Conservation (phyloP, 225 moss, liverwort and hornwort species). For the Antitrichia curtipendula region DNA sequence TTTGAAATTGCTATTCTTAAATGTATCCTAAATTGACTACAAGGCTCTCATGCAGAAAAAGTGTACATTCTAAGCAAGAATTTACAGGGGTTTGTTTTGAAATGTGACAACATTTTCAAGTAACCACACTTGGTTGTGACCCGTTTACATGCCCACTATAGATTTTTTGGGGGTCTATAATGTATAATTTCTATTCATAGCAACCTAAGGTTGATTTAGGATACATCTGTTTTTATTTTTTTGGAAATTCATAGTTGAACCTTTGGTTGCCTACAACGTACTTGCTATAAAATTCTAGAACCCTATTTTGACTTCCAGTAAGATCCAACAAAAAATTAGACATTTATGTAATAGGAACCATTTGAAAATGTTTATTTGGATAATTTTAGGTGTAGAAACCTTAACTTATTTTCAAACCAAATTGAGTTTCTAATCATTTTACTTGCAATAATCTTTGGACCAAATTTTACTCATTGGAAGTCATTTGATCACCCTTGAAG, state of each 20-base stretch:
- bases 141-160: fast-evolving
- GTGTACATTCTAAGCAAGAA: not conserved
- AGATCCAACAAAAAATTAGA: not conserved
- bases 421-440: not conserved
- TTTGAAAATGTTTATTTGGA: not conserved
- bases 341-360: not conserved
- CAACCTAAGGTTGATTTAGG: not conserved
- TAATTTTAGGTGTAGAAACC: not conserved
- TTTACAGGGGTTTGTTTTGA: fast-evolving
- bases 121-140: not conserved
- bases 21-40: too few relatives aligned
- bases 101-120: fast-evolving
- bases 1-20: too few relatives aligned
- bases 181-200: not conserved
- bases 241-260: not conserved
- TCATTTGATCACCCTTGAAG: fast-evolving
- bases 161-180: not conserved
- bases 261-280: fast-evolving
- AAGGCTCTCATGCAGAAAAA: not conserved
- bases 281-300: not conserved
- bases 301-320: fast-evolving
- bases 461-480: fast-evolving
- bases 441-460: not conserved
- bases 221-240: not conserved
- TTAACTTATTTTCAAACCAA: not conserved